A percentile compares a stretch with the other conserved stretches of the same genome.
These are phyloP conservation scores for Kregervanrija pseudodelftensis DNA, from an alignment of 805 yeast species.

Conservation along the genomic window DNA sequence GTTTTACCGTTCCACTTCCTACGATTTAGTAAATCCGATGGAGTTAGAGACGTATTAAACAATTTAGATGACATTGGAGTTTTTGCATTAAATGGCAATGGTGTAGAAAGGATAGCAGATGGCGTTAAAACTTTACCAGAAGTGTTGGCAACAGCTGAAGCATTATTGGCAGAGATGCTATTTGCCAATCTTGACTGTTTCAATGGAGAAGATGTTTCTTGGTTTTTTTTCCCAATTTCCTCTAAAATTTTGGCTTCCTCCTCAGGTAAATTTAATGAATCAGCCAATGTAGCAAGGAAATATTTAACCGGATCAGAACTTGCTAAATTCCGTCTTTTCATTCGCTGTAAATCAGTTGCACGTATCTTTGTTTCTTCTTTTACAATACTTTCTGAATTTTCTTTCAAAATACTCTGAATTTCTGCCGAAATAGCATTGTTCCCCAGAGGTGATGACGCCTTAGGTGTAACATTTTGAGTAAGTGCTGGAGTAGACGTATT, in stretches of 20 bases:
- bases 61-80: slow-evolving; percentile 19
- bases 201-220: no score
- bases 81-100: slow-evolving; percentile 28
- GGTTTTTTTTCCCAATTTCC: not conserved
- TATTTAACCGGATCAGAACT: slow-evolving; percentile 39
- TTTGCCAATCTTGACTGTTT: no score
- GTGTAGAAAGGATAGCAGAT: slow-evolving; percentile 33
- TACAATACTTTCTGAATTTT: slow-evolving; percentile 22
- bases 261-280: slow-evolving; percentile 40
- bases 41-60: not conserved
- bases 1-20: slow-evolving; percentile 32
- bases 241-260: slow-evolving; percentile 26
- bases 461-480: slow-evolving; percentile 6
- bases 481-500: slow-evolving; percentile 3
- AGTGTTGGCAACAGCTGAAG: not conserved
- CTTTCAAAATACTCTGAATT: slow-evolving; percentile 23
- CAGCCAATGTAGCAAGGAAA: slow-evolving; percentile 44
- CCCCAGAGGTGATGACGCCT: slow-evolving; percentile 10
- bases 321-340: slow-evolving; percentile 40
- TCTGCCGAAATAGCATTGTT: slow-evolving; percentile 3
- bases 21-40: not conserved
- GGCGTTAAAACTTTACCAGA: slow-evolving; percentile 25
- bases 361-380: slow-evolving; percentile 23
- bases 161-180: not conserved
- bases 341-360: slow-evolving; percentile 33